Conservation (phyloP, 106 monocot species). For the Agapanthus africanus region DNA sequence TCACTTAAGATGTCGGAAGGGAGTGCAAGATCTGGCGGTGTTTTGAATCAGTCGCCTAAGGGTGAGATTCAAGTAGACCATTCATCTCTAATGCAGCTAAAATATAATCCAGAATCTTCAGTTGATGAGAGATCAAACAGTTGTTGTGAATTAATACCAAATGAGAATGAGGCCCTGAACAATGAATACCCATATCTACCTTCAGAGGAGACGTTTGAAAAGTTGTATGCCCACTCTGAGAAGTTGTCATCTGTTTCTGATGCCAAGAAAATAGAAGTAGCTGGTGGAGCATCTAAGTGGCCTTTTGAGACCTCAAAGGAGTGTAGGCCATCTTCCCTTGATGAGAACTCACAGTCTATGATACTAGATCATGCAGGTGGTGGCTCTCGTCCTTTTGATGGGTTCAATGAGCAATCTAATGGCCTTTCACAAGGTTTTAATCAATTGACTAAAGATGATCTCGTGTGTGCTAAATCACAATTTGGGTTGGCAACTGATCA, state of each 20-base stretch:
- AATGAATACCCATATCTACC: slow-evolving; percentile 9
- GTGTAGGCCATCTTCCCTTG: background rate
- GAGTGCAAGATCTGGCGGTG: slow-evolving; percentile 1
- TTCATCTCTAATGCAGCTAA: background rate
- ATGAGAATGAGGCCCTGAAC: slow-evolving; percentile 3
- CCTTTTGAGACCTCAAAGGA: background rate
- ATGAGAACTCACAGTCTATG: background rate
- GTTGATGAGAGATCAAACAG: slow-evolving; percentile 6
- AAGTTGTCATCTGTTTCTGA: slow-evolving; percentile 5
- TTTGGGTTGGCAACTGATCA: background rate
- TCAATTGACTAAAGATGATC: background rate
- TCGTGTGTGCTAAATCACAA: background rate
- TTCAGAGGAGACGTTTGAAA: slow-evolving; percentile 20
- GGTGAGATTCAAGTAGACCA: slow-evolving; percentile 4
- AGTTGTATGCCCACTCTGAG: slow-evolving; percentile 8
- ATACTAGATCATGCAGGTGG: background rate
- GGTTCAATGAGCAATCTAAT: slow-evolving; percentile 7
- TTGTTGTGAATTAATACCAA: slow-evolving; percentile 6
- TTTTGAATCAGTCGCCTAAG: slow-evolving; percentile 3
- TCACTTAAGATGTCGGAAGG: slow-evolving; percentile 5
- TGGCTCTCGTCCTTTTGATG: background rate
- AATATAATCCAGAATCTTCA: background rate
- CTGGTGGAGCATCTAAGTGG: background rate
- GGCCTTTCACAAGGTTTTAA: slow-evolving; percentile 1
- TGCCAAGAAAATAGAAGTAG: background rate